phyloP scores from a whole-genome alignment of 192 early-diverging fungal species.

The Chytriomyces confervae region DNA sequence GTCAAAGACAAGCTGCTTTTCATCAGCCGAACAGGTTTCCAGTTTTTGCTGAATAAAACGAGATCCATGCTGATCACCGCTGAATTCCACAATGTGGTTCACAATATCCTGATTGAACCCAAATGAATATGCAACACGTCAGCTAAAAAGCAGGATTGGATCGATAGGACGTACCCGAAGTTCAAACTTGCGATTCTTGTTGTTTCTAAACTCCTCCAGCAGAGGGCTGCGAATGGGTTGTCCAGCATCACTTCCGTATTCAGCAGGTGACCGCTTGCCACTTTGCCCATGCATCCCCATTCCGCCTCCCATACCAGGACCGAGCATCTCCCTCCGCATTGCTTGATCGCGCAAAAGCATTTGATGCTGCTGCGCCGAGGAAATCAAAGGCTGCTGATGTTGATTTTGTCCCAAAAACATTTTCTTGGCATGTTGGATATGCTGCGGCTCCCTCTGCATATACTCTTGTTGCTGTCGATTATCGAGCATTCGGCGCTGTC shows the following conservation, averaged over 20 bases:
- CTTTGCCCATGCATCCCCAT: background rate
- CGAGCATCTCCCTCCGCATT: constrained; percentile 51
- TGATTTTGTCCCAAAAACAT: constrained; percentile 38
- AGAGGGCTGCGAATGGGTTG: constrained; percentile 74
- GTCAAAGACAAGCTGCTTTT: constrained; percentile 96
- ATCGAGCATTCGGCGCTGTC: constrained; percentile 32
- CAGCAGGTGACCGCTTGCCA: constrained; percentile 6
- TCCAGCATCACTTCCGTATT: constrained; percentile 29
- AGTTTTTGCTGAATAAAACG: constrained; percentile 99
- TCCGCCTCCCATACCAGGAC: background rate
- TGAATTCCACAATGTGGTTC: constrained; percentile 95
- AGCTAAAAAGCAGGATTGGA: constrained; percentile 9
- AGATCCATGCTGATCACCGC: constrained; percentile 97
- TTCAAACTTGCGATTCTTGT: constrained; percentile 98
- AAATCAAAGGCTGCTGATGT: constrained; percentile 1
- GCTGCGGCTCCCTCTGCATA: constrained; percentile 61
- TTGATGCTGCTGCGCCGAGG: background rate
- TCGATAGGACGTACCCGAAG: constrained; percentile 63
- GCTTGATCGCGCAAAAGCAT: constrained; percentile 56
- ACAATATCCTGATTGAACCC: constrained; percentile 76
- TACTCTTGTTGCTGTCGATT: constrained; percentile 41
- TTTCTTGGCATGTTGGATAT: constrained; percentile 35
- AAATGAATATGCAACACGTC: background rate
- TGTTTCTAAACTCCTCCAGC: constrained; percentile 96
- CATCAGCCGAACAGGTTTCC: constrained; percentile 88